Percentiles rank a stretch among this genome's conserved stretches.
Conservation (phyloP, 371 early-diverging fungal species). For the Mycotypha africana region DNA sequence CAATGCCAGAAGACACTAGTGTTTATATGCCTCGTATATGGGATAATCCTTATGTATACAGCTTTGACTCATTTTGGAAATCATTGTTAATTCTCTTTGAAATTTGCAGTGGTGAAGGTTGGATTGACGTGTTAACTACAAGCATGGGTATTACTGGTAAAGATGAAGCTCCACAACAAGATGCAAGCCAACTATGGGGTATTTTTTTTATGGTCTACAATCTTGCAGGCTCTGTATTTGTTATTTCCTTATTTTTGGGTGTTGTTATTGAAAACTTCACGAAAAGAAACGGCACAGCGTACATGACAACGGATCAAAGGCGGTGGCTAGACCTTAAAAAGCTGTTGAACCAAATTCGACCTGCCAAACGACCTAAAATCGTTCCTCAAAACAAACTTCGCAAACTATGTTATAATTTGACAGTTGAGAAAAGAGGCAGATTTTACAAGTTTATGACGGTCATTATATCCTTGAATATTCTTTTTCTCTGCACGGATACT, state of each 20-base stretch:
- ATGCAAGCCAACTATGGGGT: slow-evolving; percentile 50
- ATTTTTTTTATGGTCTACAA: slow-evolving; percentile 66
- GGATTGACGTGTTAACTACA: slow-evolving; percentile 59
- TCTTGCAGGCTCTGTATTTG: slow-evolving; percentile 58
- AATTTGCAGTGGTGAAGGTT: slow-evolving; percentile 68
- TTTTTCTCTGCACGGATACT: slow-evolving; percentile 51
- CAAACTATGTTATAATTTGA: slow-evolving; percentile 40
- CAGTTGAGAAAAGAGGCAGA: slow-evolving; percentile 45
- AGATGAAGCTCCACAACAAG: slow-evolving; percentile 38
- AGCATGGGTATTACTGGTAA: slow-evolving; percentile 53
- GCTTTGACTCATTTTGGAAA: slow-evolving; percentile 60
- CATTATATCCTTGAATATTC: slow-evolving; percentile 46
- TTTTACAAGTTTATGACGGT: slow-evolving; percentile 48
- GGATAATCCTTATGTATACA: slow-evolving; percentile 60
- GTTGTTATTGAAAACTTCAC: slow-evolving; percentile 67
- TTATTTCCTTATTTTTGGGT: slow-evolving; percentile 63
- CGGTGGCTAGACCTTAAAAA: slow-evolving; percentile 70
- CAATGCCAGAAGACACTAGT: slow-evolving; percentile 25
- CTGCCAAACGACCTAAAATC: slow-evolving; percentile 47
- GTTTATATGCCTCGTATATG: slow-evolving; percentile 57
- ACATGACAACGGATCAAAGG: slow-evolving; percentile 62
- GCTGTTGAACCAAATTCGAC: slow-evolving; percentile 52
- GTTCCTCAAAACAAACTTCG: slow-evolving; percentile 34
- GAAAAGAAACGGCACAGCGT: slow-evolving; percentile 57
- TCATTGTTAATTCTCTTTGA: slow-evolving; percentile 60